Percentiles rank a stretch among this genome's conserved stretches.
Evolutionary conservation across 495 filamentous ascomycete species (phyloP).

Genomic region (Bombardia bombarda): DNA sequence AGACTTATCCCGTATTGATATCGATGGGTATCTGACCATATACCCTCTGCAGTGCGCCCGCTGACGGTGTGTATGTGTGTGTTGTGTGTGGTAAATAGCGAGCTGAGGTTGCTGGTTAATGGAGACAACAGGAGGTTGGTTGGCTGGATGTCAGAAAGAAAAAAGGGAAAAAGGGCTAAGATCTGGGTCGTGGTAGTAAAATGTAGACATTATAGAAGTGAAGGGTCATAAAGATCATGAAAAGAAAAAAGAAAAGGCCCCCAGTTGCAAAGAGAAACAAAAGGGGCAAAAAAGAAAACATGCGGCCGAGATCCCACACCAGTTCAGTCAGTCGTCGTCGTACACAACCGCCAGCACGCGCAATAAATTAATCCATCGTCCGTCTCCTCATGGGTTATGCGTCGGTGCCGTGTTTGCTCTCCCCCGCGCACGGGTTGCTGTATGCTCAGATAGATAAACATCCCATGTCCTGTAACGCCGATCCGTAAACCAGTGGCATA

Average conservation of each 20-base stretch:
- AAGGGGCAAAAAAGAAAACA: background rate
- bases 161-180: background rate
- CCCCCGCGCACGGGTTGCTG: background rate
- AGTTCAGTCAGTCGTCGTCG: background rate
- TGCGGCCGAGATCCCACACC: background rate
- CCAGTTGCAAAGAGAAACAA: too few species aligned
- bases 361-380: background rate
- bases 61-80: too few species aligned
- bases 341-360: background rate
- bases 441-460: background rate
- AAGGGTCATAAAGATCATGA: background rate
- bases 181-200: background rate
- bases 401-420: background rate
- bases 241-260: too few species aligned
- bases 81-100: too few species aligned
- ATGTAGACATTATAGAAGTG: background rate
- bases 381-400: background rate
- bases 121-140: too few species aligned
- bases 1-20: too few species aligned
- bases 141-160: too few species aligned
- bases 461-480: too few species aligned
- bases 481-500: slow-evolving; percentile 1
- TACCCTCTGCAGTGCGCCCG: too few species aligned
- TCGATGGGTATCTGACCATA: too few species aligned
- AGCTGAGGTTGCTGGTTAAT: too few species aligned